These are phyloP conservation scores for Pisolithus orientalis DNA, from an alignment of 768 basidiomycete genomes.

Conservation along the genomic window DNA sequence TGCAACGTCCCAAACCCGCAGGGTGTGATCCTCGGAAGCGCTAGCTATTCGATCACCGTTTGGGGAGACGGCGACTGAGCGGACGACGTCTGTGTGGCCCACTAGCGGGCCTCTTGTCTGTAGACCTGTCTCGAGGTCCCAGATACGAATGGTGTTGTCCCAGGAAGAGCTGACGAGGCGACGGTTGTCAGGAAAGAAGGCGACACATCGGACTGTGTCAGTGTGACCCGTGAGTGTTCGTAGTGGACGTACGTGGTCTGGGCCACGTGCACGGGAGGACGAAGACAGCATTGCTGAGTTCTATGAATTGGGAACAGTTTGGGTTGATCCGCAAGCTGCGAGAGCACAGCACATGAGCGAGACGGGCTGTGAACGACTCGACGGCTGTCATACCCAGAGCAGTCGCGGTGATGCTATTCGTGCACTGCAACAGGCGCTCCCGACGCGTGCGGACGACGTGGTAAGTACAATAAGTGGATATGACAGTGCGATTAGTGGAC, in stretches of 20 bases:
- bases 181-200: slow-evolving; percentile 23
- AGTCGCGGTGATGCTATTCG: too few species aligned
- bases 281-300: slow-evolving; percentile 17
- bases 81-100: slow-evolving; percentile 24
- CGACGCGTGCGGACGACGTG: too few species aligned
- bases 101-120: slow-evolving; percentile 11
- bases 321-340: too few species aligned
- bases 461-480: too few species aligned
- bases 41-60: slow-evolving; percentile 21
- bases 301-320: neutral
- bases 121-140: slow-evolving; percentile 18
- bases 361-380: too few species aligned
- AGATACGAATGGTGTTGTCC: slow-evolving; percentile 22
- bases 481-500: too few species aligned
- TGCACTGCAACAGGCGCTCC: too few species aligned
- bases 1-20: slow-evolving; percentile 24
- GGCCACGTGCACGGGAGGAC: slow-evolving; percentile 13
- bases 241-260: slow-evolving; percentile 20
- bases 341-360: too few species aligned
- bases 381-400: too few species aligned
- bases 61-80: slow-evolving; percentile 25
- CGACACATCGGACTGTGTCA: slow-evolving; percentile 20
- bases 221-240: slow-evolving; percentile 28
- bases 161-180: slow-evolving; percentile 19
- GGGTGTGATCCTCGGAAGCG: slow-evolving; percentile 22